Conservation (phyloP, 495 filamentous ascomycete genomes). For the Ramalina intermedia region DNA sequence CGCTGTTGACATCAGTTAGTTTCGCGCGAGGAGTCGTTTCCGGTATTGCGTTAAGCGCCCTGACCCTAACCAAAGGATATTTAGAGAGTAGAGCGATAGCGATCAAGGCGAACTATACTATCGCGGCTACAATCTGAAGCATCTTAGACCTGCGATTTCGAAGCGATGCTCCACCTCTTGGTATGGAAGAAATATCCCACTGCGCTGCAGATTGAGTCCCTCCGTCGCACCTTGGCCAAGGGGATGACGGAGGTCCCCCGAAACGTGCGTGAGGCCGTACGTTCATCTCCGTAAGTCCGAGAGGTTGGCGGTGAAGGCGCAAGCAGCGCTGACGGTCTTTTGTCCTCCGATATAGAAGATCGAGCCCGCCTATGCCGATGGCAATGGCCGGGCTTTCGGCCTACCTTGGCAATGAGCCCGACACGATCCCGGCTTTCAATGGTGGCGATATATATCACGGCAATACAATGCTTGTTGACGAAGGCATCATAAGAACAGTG, state of each 20-base stretch:
- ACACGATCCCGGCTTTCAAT: constrained; percentile 14
- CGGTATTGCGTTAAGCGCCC: not conserved
- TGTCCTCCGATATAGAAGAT: constrained; percentile 7
- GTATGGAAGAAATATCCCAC: constrained; percentile 23
- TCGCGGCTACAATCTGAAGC: constrained; percentile 21
- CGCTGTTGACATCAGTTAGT: constrained; percentile 34
- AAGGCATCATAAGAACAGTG: constrained; percentile 17
- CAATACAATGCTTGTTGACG: constrained; percentile 12
- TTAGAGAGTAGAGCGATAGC: not conserved
- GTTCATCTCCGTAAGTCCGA: constrained; percentile 19
- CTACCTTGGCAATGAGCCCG: constrained; percentile 16
- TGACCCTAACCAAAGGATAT: not conserved
- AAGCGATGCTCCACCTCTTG: constrained; percentile 26
- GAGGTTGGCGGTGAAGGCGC: not conserved
- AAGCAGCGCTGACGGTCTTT: not conserved
- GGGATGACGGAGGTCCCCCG: constrained; percentile 20
- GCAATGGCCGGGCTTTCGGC: constrained; percentile 23
- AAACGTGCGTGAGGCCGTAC: constrained; percentile 16
- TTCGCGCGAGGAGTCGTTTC: constrained; percentile 28
- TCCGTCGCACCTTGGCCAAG: constrained; percentile 15
- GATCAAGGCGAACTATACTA: constrained; percentile 14
- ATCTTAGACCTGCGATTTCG: constrained; percentile 26
- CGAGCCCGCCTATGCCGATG: constrained; percentile 19
- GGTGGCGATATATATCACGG: constrained; percentile 20
- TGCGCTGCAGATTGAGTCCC: constrained; percentile 8